phyloP scores from a whole-genome alignment of 495 filamentous ascomycete species.

The Bathelium albidoporum region DNA sequence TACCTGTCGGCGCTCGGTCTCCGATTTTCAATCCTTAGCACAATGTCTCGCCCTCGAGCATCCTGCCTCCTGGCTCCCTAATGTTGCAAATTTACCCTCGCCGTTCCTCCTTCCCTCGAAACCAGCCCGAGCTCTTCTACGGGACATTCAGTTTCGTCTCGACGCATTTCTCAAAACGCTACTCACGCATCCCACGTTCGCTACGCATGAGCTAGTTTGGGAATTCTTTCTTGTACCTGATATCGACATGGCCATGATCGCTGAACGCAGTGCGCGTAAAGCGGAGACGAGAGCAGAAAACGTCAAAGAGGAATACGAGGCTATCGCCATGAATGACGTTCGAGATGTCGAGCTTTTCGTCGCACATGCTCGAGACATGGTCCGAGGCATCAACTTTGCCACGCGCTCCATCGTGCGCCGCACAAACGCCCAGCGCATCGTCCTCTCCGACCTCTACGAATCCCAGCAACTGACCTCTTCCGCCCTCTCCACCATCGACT shows the following conservation, averaged over 20 bases:
- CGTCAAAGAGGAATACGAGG: conserved; percentile 75
- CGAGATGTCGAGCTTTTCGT: conserved; percentile 92
- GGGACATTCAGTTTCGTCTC: conserved; percentile 77
- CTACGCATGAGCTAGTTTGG: conserved; percentile 96
- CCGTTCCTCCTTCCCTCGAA: conserved; percentile 89
- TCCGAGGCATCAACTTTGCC: conserved; percentile 70
- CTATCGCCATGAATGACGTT: conserved; percentile 60
- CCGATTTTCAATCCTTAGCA: conserved; percentile 85
- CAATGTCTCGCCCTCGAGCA: conserved; percentile 84
- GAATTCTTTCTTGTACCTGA: conserved; percentile 98
- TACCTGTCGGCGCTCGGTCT: conserved; percentile 79
- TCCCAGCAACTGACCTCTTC: conserved; percentile 50
- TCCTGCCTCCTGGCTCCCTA: conserved; percentile 88
- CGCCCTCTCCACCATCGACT: conserved; percentile 48
- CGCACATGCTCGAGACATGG: conserved; percentile 75
- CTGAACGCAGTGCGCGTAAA: conserved; percentile 76
- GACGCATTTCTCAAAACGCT: conserved; percentile 81
- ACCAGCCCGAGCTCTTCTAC: conserved; percentile 75
- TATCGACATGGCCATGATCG: conserved; percentile 80
- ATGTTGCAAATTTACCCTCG: conserved; percentile 64
- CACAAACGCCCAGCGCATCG: conserved; percentile 48
- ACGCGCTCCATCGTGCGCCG: conserved; percentile 69
- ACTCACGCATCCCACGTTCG: conserved; percentile 82
- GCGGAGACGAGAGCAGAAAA: conserved; percentile 71
- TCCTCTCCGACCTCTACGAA: conserved; percentile 53